Percentiles rank a stretch among this genome's conserved stretches.
Evolutionary conservation across 352 stramenopile species (phyloP).

Genomic region (Peronospora belbahrii): DNA sequence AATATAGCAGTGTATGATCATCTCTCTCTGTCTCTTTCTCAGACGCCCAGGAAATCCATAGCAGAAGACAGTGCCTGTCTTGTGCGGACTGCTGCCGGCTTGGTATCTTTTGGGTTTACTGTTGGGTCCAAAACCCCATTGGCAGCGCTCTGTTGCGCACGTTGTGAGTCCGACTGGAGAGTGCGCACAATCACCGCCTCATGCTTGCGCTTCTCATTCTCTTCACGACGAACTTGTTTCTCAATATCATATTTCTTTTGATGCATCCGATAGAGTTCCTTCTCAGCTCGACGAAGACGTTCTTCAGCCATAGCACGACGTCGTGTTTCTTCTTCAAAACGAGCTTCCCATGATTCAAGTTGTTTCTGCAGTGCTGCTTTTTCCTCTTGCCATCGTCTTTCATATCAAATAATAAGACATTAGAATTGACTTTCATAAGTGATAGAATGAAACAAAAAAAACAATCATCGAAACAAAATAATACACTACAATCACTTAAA

Average conservation of each 20-base stretch:
- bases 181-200: slow-evolving; percentile 77
- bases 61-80: slow-evolving; percentile 71
- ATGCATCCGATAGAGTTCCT: slow-evolving; percentile 86
- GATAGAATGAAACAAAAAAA: neutral
- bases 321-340: slow-evolving; percentile 66
- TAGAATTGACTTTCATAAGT: no score
- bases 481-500: slow-evolving; percentile 2
- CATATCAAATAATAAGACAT: slow-evolving; percentile 3
- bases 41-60: slow-evolving; percentile 84
- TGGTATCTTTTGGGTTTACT: slow-evolving; percentile 74
- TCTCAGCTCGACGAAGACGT: slow-evolving; percentile 70
- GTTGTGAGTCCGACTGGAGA: slow-evolving; percentile 66
- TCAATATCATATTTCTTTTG: slow-evolving; percentile 89
- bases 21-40: slow-evolving; percentile 11
- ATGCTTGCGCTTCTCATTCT: slow-evolving; percentile 83
- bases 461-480: no score
- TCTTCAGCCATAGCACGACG: slow-evolving; percentile 69
- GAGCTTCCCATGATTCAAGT: slow-evolving; percentile 58
- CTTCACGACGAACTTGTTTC: slow-evolving; percentile 68
- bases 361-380: slow-evolving; percentile 53
- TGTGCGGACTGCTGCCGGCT: slow-evolving; percentile 66
- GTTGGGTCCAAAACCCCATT: slow-evolving; percentile 54
- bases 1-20: neutral
- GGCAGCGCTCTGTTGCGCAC: slow-evolving; percentile 24
- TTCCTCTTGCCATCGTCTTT: slow-evolving; percentile 63